Conservation (phyloP, 78 protist genomes). For the Parvularia atlantis region DNA sequence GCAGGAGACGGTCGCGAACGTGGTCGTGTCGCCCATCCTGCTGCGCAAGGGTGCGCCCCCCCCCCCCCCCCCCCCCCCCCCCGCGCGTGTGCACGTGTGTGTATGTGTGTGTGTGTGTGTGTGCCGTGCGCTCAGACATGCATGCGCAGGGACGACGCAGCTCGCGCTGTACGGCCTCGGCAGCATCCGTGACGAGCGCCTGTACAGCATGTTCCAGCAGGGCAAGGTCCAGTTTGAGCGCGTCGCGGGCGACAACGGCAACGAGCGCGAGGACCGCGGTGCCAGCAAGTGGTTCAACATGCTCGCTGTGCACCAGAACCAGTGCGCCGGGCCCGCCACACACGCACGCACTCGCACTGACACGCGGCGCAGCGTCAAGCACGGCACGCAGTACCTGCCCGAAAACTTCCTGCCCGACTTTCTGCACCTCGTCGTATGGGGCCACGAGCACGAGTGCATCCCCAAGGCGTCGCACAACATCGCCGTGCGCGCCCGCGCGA, state of each 20-base stretch:
- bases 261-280: slow-evolving; percentile 57
- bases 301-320: slow-evolving; percentile 88
- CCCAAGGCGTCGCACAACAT: too few relatives aligned
- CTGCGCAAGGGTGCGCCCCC: slow-evolving; percentile 33
- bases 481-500: too few relatives aligned
- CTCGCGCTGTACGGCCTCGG: slow-evolving; percentile 96
- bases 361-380: slow-evolving; percentile 24
- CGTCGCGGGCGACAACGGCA: slow-evolving; percentile 19
- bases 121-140: neutral
- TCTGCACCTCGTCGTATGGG: slow-evolving; percentile 93
- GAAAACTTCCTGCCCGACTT: slow-evolving; percentile 64
- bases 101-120: neutral
- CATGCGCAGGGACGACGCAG: slow-evolving; percentile 10
- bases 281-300: slow-evolving; percentile 85
- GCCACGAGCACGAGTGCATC: slow-evolving; percentile 91
- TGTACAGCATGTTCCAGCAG: slow-evolving; percentile 63
- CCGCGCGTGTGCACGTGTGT: neutral
- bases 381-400: slow-evolving; percentile 56
- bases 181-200: slow-evolving; percentile 86
- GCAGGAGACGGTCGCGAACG: slow-evolving; percentile 44
- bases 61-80: neutral
- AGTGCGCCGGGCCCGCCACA: neutral
- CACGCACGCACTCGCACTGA: neutral
- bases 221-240: slow-evolving; percentile 9
- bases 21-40: slow-evolving; percentile 73